These are phyloP conservation scores for Grosmannia clavigera DNA, from an alignment of 2,329 filamentous ascomycete species.

Conservation along the genomic window DNA sequence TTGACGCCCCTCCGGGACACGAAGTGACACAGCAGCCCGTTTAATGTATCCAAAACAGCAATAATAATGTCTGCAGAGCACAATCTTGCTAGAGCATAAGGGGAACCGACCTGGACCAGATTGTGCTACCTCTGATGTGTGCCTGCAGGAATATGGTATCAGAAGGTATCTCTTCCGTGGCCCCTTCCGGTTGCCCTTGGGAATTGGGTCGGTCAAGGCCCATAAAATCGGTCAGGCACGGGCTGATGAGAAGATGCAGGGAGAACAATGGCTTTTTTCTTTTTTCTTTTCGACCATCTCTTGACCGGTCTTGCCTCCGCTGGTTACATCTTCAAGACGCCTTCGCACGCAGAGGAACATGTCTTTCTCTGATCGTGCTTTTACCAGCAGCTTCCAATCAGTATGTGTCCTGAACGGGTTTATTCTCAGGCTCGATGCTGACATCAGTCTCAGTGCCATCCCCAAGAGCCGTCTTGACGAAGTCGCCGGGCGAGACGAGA, in stretches of 20 bases:
- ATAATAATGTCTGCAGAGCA: neutral
- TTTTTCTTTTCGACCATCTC: too few species aligned
- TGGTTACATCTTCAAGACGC: neutral
- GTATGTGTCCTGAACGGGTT: neutral
- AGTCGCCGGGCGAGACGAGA: neutral
- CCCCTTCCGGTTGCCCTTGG: neutral
- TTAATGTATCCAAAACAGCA: neutral
- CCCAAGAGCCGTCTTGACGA: neutral
- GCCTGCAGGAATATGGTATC: neutral
- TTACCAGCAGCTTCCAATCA: neutral
- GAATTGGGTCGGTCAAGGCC: neutral
- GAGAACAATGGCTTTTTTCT: neutral
- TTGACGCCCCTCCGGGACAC: neutral
- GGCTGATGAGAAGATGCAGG: neutral
- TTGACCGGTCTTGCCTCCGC: too few species aligned
- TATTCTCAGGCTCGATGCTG: neutral
- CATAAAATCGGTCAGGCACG: neutral
- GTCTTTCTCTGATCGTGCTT: neutral
- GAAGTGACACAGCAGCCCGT: neutral
- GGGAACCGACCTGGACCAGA: neutral
- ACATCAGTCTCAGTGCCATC: neutral
- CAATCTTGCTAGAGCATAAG: neutral
- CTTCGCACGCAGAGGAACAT: neutral
- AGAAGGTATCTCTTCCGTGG: neutral
- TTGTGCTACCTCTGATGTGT: neutral